phyloP scores from a whole-genome alignment of 2,329 filamentous ascomycete genomes.

The Fusarium palustre region DNA sequence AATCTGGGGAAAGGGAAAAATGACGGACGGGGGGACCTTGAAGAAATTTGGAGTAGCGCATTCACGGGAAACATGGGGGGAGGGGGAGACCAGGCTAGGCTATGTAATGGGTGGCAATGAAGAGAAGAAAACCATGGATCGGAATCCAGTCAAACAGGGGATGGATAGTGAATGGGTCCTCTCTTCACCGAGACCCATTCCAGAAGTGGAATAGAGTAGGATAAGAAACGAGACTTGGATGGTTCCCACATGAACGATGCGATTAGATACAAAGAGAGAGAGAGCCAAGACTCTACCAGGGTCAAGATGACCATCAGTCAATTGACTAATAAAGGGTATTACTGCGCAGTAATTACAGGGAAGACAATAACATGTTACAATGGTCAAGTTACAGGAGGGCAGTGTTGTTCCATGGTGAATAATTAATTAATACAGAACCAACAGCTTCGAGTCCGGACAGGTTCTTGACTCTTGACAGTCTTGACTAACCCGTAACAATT shows the following conservation, averaged over 20 bases:
- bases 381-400: neutral
- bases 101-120: constrained; percentile 23
- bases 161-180: neutral
- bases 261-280: neutral
- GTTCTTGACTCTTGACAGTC: neutral
- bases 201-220: neutral
- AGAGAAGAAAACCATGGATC: constrained; percentile 1
- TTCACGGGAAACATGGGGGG: constrained; percentile 9
- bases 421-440: neutral
- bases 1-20: constrained; percentile 29
- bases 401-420: too few relatives aligned
- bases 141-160: neutral
- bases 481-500: neutral
- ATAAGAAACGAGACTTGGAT: neutral
- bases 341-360: neutral
- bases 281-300: neutral
- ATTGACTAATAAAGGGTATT: neutral
- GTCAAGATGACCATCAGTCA: neutral
- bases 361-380: neutral
- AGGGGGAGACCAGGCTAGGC: neutral
- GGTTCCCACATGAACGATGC: neutral
- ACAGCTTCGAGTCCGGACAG: neutral
- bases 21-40: constrained; percentile 10
- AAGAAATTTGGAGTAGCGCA: constrained; percentile 33
- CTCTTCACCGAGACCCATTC: neutral